Evolutionary conservation across 345 rosid genomes (phyloP).

Genomic region (Boechera retrofracta): DNA sequence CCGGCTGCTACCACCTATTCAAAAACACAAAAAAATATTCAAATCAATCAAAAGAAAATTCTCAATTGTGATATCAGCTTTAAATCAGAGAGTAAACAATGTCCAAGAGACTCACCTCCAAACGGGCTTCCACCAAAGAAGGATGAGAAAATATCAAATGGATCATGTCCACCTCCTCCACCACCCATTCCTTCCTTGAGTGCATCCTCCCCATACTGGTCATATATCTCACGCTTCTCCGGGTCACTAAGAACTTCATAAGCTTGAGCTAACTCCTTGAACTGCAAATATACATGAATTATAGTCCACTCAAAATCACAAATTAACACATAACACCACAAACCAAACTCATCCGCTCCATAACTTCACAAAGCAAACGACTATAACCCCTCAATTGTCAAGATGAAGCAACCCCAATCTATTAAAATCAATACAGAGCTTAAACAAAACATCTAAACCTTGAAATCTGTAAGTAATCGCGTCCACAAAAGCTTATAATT

Average conservation of each 20-base stretch:
- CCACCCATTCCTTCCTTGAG: conserved; percentile 95
- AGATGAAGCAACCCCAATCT: background rate
- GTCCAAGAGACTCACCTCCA: conserved; percentile 51
- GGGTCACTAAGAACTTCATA: conserved; percentile 89
- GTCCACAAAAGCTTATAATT: background rate
- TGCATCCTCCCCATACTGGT: conserved; percentile 87
- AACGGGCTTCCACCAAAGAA: conserved; percentile 79
- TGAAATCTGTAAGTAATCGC: background rate
- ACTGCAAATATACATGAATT: conserved; percentile 48
- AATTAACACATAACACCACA: background rate
- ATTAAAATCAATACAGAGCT: background rate
- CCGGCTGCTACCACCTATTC: conserved; percentile 78
- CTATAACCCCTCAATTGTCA: background rate
- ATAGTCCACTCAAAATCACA: background rate
- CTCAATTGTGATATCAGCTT: background rate
- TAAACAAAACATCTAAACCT: background rate
- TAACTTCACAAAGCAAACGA: background rate
- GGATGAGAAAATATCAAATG: conserved; percentile 80
- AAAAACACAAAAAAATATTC: background rate
- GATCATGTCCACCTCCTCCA: conserved; percentile 72
- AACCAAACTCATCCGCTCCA: background rate
- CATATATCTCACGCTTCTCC: conserved; percentile 85
- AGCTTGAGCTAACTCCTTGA: conserved; percentile 89
- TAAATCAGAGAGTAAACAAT: background rate
- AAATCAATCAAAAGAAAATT: background rate